Evolutionary conservation across 768 basidiomycete genomes (phyloP), one percentile per base, ranked within the genome.

Genomic region (Candolleomyces eurysporus): DNA sequence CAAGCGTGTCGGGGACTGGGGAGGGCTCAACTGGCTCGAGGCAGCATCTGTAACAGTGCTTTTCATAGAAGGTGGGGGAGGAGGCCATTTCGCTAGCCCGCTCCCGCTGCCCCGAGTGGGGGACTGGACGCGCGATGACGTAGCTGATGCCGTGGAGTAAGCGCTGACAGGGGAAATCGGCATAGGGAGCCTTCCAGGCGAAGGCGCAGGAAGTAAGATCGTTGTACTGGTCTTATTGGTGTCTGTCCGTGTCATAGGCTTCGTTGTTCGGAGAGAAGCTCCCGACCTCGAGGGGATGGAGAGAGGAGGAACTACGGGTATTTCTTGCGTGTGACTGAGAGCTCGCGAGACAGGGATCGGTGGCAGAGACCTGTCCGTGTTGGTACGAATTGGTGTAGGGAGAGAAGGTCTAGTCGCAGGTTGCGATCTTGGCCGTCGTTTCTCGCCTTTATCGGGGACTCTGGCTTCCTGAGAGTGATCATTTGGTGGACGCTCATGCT

Each of bases 321-420:
- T 55, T 32, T 21, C 53, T n/a, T 39, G 26, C 4, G 39, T 19
- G 53, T 21, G 42, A 32, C 49, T 58, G 16, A 63, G 60, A 8
- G 66, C 42, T 48, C 61, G 62, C 7, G 62, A 50, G 17, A 52
- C 51, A 45, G 77, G 76, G 21, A 73, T 64, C 46, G 75, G 69
- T 59, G 76, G 72, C 5, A 75, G 60, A 53, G 73, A 69, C 50
- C 74, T 72, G 43, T 74, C 72, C 32, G 68, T 71, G 62, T 62
- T 60, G 22, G 68, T 67, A 57, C 67, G 57, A 49, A 21, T 30
- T 19, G 68, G 60, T 5, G 67, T 61, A 19, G 60, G 62, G 30
- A 16, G 58, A 13, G 52, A n/a, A 26, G 26, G 49, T 51, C 14
- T 21, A 2, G 49, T 19, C 21, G 39, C 45, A 8, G 31, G 61